phyloP scores from a whole-genome alignment of 2,329 filamentous ascomycete genomes.

The Salinomyces thailandicus region DNA sequence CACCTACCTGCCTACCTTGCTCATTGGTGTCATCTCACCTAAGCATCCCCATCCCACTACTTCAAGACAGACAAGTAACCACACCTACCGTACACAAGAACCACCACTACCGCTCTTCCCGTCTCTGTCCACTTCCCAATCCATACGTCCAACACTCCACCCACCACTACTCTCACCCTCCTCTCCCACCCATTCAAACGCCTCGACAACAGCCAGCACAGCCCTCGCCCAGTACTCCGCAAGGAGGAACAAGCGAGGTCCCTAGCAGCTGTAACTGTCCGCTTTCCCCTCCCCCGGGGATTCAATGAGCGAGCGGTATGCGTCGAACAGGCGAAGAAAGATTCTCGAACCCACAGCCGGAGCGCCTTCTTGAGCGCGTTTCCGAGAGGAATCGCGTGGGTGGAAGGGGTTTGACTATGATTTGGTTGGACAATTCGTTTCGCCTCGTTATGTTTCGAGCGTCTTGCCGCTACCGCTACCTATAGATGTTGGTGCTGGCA shows the following conservation, averaged over 20 bases:
- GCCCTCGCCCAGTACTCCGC: constrained; percentile 2
- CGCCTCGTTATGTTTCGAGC: too few relatives aligned
- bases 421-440: constrained; percentile 83
- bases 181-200: too few relatives aligned
- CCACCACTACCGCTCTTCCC: too few relatives aligned
- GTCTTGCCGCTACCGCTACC: constrained; percentile 20
- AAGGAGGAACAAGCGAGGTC: background rate
- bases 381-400: constrained; percentile 69
- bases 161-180: too few relatives aligned
- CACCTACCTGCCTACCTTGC: too few relatives aligned
- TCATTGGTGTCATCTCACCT: too few relatives aligned
- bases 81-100: too few relatives aligned
- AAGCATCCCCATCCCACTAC: too few relatives aligned
- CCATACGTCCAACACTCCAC: too few relatives aligned
- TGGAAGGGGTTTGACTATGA: constrained; percentile 91
- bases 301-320: constrained; percentile 15
- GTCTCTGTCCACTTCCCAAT: too few relatives aligned
- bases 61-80: too few relatives aligned
- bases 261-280: constrained; percentile 24
- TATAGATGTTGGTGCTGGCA: background rate
- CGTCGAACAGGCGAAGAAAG: constrained; percentile 49
- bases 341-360: constrained; percentile 69
- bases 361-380: constrained; percentile 78
- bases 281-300: constrained; percentile 7
- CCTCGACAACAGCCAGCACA: constrained; percentile 18